A percentile compares a stretch with the other conserved stretches of the same genome.
Conservation (phyloP, 306 rosid genomes). For the Lithocarpus polystachyus region DNA sequence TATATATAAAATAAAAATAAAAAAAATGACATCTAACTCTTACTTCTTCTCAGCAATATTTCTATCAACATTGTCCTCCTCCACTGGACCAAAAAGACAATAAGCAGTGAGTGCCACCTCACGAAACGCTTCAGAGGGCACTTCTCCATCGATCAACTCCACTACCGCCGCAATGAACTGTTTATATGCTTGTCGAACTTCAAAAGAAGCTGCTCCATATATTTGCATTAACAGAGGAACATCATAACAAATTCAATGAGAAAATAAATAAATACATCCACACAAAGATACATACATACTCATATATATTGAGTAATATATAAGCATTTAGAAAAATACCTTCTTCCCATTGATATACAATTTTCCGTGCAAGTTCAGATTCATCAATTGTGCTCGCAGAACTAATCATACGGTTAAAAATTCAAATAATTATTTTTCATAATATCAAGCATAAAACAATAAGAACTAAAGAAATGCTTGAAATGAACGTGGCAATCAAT, state of each 20-base stretch:
- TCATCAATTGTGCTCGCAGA: conserved; percentile 36
- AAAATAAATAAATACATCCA: background rate
- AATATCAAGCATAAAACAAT: background rate
- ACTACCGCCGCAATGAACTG: conserved; percentile 76
- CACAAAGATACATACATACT: background rate
- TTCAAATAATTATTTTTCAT: background rate
- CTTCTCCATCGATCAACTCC: conserved; percentile 78
- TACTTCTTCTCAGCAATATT: conserved; percentile 44
- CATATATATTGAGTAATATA: background rate
- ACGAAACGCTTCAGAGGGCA: conserved; percentile 79
- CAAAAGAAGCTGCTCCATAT: conserved; percentile 40
- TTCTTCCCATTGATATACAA: conserved; percentile 50
- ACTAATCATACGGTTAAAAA: conserved; percentile 16
- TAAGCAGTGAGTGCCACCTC: conserved; percentile 55
- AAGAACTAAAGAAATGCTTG: background rate
- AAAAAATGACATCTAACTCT: conserved; percentile 18
- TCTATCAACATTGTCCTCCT: conserved; percentile 26
- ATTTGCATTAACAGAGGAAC: background rate
- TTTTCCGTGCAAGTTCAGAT: conserved; percentile 50
- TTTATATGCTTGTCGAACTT: conserved; percentile 51
- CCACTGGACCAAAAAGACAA: conserved; percentile 33
- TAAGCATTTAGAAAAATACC: conserved; percentile 23
- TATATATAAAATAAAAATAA: no score
- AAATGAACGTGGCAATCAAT: background rate
- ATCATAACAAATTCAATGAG: background rate